Conservation (phyloP, 2,329 filamentous ascomycete species). For the Epichloe festucae region DNA sequence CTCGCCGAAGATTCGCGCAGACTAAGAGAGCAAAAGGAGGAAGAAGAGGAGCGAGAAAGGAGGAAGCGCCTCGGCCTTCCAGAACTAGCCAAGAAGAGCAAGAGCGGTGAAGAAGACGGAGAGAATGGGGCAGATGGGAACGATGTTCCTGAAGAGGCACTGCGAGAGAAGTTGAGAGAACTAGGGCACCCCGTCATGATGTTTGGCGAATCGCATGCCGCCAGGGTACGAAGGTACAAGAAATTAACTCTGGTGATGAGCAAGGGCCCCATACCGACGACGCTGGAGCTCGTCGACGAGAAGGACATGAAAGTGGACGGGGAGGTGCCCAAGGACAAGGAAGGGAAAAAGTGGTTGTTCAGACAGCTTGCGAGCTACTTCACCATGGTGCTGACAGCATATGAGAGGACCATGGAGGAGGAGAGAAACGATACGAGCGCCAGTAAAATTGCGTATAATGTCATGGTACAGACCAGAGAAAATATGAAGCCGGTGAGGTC, state of each 20-base stretch:
- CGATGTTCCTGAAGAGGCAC: conserved; percentile 58
- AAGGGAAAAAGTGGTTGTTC: conserved; percentile 59
- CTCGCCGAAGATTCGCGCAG: conserved; percentile 69
- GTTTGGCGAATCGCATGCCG: conserved; percentile 69
- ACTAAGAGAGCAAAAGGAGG: conserved; percentile 59
- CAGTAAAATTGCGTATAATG: conserved; percentile 68
- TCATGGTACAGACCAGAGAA: conserved; percentile 76
- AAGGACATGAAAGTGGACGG: conserved; percentile 75
- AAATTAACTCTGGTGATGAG: conserved; percentile 50
- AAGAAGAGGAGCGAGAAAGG: conserved; percentile 57
- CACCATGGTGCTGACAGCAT: conserved; percentile 85
- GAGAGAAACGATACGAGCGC: conserved; percentile 52
- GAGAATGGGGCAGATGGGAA: conserved; percentile 35
- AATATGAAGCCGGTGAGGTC: conserved; percentile 62
- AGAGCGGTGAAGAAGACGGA: conserved; percentile 26
- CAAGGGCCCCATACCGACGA: conserved; percentile 77
- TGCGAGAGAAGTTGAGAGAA: conserved; percentile 53
- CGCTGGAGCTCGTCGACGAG: conserved; percentile 64
- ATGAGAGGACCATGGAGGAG: conserved; percentile 65
- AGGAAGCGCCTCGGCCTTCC: conserved; percentile 71
- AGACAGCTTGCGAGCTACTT: conserved; percentile 91
- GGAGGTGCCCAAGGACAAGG: conserved; percentile 47
- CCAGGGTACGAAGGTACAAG: conserved; percentile 57
- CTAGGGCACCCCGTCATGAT: conserved; percentile 61
- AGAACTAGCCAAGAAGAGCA: conserved; percentile 40